Evolutionary conservation across 2,329 filamentous ascomycete genomes (phyloP).

Genomic region (Aspergillus novofumigatus): DNA sequence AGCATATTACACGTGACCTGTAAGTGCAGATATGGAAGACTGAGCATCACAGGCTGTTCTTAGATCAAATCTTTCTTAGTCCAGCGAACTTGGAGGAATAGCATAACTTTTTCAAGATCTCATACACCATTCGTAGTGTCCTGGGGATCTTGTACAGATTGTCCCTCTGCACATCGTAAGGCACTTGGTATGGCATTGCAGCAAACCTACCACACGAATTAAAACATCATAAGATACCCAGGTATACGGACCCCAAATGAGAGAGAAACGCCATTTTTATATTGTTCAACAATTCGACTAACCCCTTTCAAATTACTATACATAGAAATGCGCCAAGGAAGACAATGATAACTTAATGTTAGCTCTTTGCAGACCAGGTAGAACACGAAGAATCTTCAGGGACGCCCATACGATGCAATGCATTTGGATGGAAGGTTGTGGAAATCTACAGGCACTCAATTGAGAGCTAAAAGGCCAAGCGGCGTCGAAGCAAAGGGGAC

Average conservation of each 20-base stretch:
- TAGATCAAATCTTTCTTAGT: background rate
- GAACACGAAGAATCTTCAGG: slow-evolving; percentile 12
- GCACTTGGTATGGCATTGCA: no score
- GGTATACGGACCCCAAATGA: background rate
- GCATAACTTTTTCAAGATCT: no score
- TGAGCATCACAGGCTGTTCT: background rate
- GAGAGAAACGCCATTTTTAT: background rate
- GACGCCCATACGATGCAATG: slow-evolving; percentile 24
- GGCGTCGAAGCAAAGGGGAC: slow-evolving; percentile 4
- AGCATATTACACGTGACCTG: background rate
- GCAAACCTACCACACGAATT: no score
- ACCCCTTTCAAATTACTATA: background rate
- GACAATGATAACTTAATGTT: background rate
- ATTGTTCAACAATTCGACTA: background rate
- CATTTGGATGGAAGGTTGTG: slow-evolving; percentile 4
- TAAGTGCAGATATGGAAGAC: background rate
- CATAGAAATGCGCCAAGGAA: slow-evolving; percentile 9
- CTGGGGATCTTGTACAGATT: background rate
- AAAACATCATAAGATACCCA: no score
- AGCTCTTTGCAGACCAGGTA: background rate
- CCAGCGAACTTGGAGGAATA: background rate
- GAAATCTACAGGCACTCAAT: background rate
- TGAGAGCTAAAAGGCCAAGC: background rate
- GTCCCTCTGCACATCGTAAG: background rate
- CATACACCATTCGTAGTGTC: background rate